phyloP scores from a whole-genome alignment of 345 rosid species.

The Gossypium herbaceum region DNA sequence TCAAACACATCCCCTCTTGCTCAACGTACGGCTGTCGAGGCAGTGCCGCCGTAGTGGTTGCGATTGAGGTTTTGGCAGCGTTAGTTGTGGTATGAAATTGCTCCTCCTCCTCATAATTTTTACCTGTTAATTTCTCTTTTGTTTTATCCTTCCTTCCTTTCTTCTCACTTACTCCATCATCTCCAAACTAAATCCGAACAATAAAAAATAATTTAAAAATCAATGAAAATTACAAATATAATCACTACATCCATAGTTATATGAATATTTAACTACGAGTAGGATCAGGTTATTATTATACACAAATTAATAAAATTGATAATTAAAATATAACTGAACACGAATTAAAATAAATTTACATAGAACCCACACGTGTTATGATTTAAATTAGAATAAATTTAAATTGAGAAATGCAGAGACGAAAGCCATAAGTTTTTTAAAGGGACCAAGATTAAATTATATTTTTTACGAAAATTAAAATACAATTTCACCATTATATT shows the following conservation, averaged over 20 bases:
- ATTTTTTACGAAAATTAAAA: no score
- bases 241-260: no score
- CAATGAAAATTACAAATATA: no score
- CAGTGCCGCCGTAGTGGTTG: not conserved
- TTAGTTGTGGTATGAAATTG: constrained; percentile 25
- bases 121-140: constrained; percentile 47
- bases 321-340: accelerated
- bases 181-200: constrained; percentile 39
- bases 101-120: constrained; percentile 45
- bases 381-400: no score
- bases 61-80: constrained; percentile 13
- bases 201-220: not conserved
- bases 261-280: no score
- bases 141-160: constrained; percentile 53
- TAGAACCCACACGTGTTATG: no score
- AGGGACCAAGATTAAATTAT: no score
- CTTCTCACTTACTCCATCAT: constrained; percentile 74
- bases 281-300: no score
- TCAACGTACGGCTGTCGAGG: constrained; percentile 12
- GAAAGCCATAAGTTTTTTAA: no score
- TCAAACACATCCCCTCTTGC: constrained; percentile 63
- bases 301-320: no score
- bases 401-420: accelerated
- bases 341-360: no score
- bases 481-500: no score